Percentiles rank a stretch among this genome's conserved stretches.
Conservation (phyloP, 257 asterid species). For the Solanum phureja region DNA sequence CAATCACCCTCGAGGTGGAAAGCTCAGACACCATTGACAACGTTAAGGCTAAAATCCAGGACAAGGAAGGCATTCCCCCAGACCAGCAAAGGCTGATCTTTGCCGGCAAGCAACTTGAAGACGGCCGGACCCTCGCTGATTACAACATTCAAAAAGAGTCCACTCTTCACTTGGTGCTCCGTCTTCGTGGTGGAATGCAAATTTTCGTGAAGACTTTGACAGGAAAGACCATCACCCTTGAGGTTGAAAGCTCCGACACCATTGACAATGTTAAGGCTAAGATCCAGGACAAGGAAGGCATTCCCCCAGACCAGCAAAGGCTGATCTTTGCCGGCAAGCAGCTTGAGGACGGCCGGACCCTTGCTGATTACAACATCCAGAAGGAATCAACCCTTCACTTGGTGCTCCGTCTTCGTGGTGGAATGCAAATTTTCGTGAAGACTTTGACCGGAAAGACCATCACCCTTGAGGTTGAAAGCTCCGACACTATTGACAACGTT, state of each 20-base stretch:
- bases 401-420: constrained; percentile 19
- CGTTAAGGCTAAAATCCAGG: constrained; percentile 34
- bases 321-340: constrained; percentile 27
- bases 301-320: constrained; percentile 25
- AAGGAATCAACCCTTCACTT: constrained; percentile 25
- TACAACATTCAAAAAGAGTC: constrained; percentile 51
- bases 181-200: constrained; percentile 42
- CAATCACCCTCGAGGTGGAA: constrained; percentile 30
- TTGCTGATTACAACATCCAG: constrained; percentile 27
- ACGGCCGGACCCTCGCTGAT: constrained; percentile 38
- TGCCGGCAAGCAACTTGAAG: constrained; percentile 30
- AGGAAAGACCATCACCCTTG: constrained; percentile 36
- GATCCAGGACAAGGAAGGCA: constrained; percentile 24
- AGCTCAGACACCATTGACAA: constrained; percentile 33
- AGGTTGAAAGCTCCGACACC: constrained; percentile 32
- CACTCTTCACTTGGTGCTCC: constrained; percentile 39
- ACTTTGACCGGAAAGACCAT: constrained; percentile 22
- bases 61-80: constrained; percentile 37
- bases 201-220: constrained; percentile 53
- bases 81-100: constrained; percentile 37
- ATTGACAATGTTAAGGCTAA: constrained; percentile 38
- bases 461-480: constrained; percentile 34
- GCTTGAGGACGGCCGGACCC: constrained; percentile 23
- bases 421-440: constrained; percentile 27
- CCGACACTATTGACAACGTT: constrained; percentile 49